Evolutionary conservation across 805 yeast genomes (phyloP), one percentile per base, ranked within the genome.

Genomic region (Danielia oregonensis): DNA sequence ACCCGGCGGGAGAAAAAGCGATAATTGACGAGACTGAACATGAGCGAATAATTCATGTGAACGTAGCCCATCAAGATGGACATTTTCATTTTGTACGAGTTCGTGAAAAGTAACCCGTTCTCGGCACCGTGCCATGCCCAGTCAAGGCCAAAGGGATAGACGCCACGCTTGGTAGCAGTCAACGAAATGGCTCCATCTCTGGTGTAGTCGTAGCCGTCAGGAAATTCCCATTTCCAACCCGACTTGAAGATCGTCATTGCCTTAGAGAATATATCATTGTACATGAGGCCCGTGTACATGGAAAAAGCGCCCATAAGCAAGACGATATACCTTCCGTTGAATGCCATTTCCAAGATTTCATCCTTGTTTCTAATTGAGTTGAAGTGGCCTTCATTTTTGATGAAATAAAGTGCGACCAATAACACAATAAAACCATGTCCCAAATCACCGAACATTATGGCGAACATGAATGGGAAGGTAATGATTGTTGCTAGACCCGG

Each of bases 51-150:
- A 15, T 79, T 67, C 89, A 82, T 82, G 55, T 82, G 89, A 29
- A 73, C 62, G 52, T 76, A 82, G 17, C 89, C 89, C 84, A 82
- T 79, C 37, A 82, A 62, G 40, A 82, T 78, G 1, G 88, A 82
- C 38, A 82, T 59, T 48, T 82, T 82, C 89, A 82, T 82, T 57
- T 82, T 82, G 58, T 79, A 81, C 0, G 88, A 82, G 53, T 82
- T 82, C 19, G 84, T 66, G 54, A 82, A 82, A 32, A 82, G 57
- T 36, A 82, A 61, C 21, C 76, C 79, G 52, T 82, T 82, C 40
- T 82, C 89, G 21, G 87, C 63, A n/a, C 87, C 87, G 53, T 82
- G 89, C 89, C 89, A 82, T 11, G 75, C 78, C 58, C 78, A 74
- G 59, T 82, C 89, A 32, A 82, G 55, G 37, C 89, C 89, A 37